These are phyloP conservation scores for Apiospora pterosperma DNA, from an alignment of 2,329 filamentous ascomycete genomes.

Conservation along the genomic window DNA sequence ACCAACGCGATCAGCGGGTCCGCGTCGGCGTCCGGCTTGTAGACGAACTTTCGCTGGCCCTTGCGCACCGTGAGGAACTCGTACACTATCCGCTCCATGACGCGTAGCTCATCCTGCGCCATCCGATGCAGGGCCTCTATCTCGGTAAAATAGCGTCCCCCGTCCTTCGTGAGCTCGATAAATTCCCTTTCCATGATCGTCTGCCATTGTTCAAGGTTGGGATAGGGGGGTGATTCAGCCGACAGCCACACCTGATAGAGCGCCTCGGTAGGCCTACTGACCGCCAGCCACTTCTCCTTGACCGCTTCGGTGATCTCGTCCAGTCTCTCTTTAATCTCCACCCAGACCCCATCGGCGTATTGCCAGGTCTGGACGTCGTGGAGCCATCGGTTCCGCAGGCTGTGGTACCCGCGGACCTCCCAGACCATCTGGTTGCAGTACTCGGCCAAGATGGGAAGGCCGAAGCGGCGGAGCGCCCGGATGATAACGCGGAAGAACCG, in stretches of 20 bases:
- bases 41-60: background rate
- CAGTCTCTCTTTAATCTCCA: background rate
- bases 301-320: background rate
- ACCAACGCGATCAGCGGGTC: background rate
- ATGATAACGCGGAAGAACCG: slow-evolving; percentile 11
- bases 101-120: slow-evolving; percentile 12
- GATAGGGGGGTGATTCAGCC: background rate
- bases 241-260: background rate
- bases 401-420: slow-evolving; percentile 1
- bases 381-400: slow-evolving; percentile 8
- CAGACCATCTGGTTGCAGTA: slow-evolving; percentile 1
- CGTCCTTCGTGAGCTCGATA: slow-evolving; percentile 1
- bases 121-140: slow-evolving; percentile 1
- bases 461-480: background rate
- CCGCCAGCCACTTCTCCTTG: background rate
- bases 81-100: slow-evolving; percentile 18
- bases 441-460: slow-evolving; percentile 11
- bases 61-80: slow-evolving; percentile 11
- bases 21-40: background rate
- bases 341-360: slow-evolving; percentile 4
- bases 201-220: background rate
- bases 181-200: background rate
- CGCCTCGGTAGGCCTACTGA: background rate
- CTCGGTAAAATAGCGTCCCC: slow-evolving; percentile 14
- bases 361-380: background rate